Base-by-base conservation (phyloP, 192 early-diverging fungal genomes). In the Entomortierella chlamydospora region DNA sequence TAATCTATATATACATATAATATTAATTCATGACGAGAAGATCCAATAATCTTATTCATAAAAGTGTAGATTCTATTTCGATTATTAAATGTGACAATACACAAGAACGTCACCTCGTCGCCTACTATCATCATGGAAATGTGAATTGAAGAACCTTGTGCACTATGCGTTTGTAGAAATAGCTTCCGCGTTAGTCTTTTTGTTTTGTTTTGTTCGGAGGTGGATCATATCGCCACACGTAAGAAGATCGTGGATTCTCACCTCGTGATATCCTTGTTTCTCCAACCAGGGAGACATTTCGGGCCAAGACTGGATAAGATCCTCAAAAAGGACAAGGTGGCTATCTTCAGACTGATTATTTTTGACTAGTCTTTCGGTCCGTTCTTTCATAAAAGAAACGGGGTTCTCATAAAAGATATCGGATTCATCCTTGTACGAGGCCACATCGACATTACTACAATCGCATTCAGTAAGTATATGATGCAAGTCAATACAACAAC, bases 121-220 rank as follows among this genome's bases (percentile, higher is more conserved):
- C 63, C 94, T 83, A 0, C 82, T 69, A 76, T 99, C 97, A 47
- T 92, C 92, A 78, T 90, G 90, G 57, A 95, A 94, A 73, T 97
- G 95, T 13, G 90, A 90, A 73, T 99, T 99, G 73, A 99, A 99
- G 72, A 99, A 97, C 50, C 95, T 83, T 28, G 87, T 73, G 54
- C 91, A 90, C 87, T 96, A 54, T n/a, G 20, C 0, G 0, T 8
- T 23, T 28, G 4, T 39, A 25, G 25, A 54, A 25, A 25, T 41
- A 41, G 13, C 7, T n/a, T n/a, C n/a, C n/a, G n/a, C n/a, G n/a
- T n/a, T n/a, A n/a, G n/a, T n/a, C n/a, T n/a, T n/a, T n/a, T n/a
- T n/a, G n/a, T n/a, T n/a, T n/a, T n/a, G n/a, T n/a, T n/a, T n/a
- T n/a, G n/a, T n/a, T n/a, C n/a, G n/a, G n/a, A n/a, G n/a, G n/a